Evolutionary conservation across 2,329 filamentous ascomycete genomes (phyloP).

Genomic region (Hortaea werneckii): DNA sequence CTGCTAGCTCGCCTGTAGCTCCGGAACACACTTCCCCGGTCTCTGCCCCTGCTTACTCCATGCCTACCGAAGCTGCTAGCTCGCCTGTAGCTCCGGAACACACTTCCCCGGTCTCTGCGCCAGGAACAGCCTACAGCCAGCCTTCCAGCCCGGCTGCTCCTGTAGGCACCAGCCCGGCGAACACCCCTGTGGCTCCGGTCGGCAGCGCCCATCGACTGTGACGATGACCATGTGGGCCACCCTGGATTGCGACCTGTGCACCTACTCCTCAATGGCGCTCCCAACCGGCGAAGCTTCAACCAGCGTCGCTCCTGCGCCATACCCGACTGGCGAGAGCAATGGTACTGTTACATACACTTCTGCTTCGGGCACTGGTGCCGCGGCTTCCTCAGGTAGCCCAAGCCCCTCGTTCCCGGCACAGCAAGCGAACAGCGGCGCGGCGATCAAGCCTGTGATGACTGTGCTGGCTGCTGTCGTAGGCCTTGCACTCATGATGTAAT

Average conservation of each 20-base stretch:
- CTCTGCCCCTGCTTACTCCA: neutral
- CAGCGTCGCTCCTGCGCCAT: neutral
- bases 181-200: neutral
- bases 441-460: neutral
- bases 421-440: neutral
- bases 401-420: neutral
- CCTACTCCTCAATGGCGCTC: conserved; percentile 5
- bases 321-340: neutral
- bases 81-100: neutral
- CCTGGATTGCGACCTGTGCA: conserved; percentile 3
- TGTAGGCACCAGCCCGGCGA: neutral
- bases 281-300: neutral
- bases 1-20: neutral
- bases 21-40: neutral
- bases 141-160: neutral
- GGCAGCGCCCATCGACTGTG: neutral
- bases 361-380: neutral
- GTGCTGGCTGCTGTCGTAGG: neutral
- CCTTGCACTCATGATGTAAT: neutral
- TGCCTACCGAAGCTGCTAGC: neutral
- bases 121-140: neutral
- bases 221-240: conserved; percentile 3
- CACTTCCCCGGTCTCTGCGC: neutral
- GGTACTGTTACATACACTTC: neutral
- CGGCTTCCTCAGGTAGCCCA: neutral